Evolutionary conservation across 805 yeast species (phyloP).

Genomic region (Yarrowia hollandica): DNA sequence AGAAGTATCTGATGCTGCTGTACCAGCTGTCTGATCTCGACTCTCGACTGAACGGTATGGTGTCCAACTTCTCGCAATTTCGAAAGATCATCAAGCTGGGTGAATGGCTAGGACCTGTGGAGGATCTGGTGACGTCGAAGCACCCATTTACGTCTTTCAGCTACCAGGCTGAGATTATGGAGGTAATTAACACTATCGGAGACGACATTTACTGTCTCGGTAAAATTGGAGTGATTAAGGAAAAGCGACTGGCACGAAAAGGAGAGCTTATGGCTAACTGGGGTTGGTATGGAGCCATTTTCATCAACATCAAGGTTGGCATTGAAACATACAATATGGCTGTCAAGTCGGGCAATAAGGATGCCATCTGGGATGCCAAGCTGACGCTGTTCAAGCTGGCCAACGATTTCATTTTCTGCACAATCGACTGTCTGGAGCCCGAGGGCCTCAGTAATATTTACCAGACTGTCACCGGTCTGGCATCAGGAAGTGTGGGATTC

Average conservation of each 20-base stretch:
- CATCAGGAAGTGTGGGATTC: conserved; percentile 35
- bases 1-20: background rate
- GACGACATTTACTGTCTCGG: conserved; percentile 39
- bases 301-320: conserved; percentile 28
- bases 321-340: background rate
- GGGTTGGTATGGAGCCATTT: conserved; percentile 38
- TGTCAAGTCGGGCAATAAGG: background rate
- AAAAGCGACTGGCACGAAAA: conserved; percentile 30
- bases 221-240: conserved; percentile 36
- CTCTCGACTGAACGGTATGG: conserved; percentile 33
- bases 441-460: conserved; percentile 32
- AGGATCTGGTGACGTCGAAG: conserved; percentile 24
- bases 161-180: conserved; percentile 32
- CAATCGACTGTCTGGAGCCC: conserved; percentile 37
- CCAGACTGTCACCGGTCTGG: conserved; percentile 37
- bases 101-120: conserved; percentile 36
- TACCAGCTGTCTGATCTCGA: conserved; percentile 5
- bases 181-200: conserved; percentile 37
- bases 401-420: conserved; percentile 38
- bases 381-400: conserved; percentile 34
- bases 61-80: conserved; percentile 37
- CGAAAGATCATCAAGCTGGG: conserved; percentile 40
- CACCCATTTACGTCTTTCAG: background rate
- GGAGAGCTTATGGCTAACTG: conserved; percentile 37
- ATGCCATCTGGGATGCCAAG: conserved; percentile 3